Base-by-base conservation (phyloP, 176 grass and related monocot genomes). In the Rhipidocladum racemiflorum region DNA sequence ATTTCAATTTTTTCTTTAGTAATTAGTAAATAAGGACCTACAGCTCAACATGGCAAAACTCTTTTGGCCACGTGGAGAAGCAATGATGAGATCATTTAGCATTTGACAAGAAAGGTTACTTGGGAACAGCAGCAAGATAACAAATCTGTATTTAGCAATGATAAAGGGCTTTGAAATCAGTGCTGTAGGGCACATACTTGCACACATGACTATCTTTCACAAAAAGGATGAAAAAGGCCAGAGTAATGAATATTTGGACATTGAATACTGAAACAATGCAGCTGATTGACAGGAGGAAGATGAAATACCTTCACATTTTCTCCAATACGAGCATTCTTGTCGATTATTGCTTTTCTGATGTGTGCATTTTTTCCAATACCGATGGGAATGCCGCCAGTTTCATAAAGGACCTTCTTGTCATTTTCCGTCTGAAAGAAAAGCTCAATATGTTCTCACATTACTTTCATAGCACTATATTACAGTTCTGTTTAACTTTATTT, bases 251-350 rank as follows among this genome's bases (percentile, higher is more conserved):
- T 75, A 74, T 28, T 73, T 74, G 20, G 65, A 54, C 20, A 72
- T 42, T 27, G 50, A 20, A 30, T 63, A 63, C 18, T 65, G 7
- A 68, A 56, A 35, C 65, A 54, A 75, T 24, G 6, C 40, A 68
- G 34, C 17, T 54, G 10, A 5, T 38, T 81, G 45, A 27, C 74
- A 39, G 10, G 60, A 84, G 64, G 57, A 56, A 55, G 17, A 56
- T 76, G 30, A 72, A 59, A 36, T 85, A 99, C 93, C 84, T 93
- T 87, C 62, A 99, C 97, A 89, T 95, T 91, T 30, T 99, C 97
- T 63, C 97, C 97, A 61, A 99, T 96, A 36, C 93, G 93, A 79
- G 97, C 93, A 85, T 99, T 99, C 85, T 99, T 99, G 78, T 99
- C 97, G 1, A 99, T 99, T 43, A 99, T 99, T 72, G 93, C 97